Conservation (phyloP, 177 flowering plant species). For the Vitis hybrid region DNA sequence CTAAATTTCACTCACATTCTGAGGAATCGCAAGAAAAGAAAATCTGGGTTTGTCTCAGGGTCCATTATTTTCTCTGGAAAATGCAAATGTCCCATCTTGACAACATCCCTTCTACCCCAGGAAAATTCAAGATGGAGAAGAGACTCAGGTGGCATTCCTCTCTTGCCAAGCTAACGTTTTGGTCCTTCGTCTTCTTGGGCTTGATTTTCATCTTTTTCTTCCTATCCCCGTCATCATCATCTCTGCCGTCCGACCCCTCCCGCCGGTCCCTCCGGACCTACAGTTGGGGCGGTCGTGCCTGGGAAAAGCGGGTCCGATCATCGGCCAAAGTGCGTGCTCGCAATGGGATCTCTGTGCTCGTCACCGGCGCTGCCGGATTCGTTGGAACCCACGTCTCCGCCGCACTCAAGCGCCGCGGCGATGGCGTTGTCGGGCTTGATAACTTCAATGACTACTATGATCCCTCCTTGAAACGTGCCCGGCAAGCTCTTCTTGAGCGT, state of each 20-base stretch:
- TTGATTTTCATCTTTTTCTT: slow-evolving; percentile 54
- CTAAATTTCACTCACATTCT: not conserved
- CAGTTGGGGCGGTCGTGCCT: slow-evolving; percentile 43
- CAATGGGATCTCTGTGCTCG: slow-evolving; percentile 51
- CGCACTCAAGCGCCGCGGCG: slow-evolving; percentile 60
- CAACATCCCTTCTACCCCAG: slow-evolving; percentile 70
- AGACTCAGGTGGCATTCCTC: slow-evolving; percentile 52
- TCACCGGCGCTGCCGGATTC: slow-evolving; percentile 75
- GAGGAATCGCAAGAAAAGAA: no score
- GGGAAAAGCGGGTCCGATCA: slow-evolving; percentile 52
- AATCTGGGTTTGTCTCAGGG: not conserved
- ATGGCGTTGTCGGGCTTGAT: slow-evolving; percentile 71
- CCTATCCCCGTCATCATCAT: slow-evolving; percentile 39
- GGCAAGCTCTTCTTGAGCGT: slow-evolving; percentile 53
- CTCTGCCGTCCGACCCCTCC: slow-evolving; percentile 34
- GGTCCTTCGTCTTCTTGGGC: slow-evolving; percentile 57
- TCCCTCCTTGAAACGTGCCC: slow-evolving; percentile 48
- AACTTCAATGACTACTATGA: slow-evolving; percentile 65
- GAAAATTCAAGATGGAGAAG: slow-evolving; percentile 79
- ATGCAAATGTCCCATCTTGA: slow-evolving; percentile 63
- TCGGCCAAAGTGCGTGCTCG: slow-evolving; percentile 50
- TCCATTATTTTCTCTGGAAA: slow-evolving; percentile 11
- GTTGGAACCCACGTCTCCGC: slow-evolving; percentile 64
- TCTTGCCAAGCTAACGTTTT: slow-evolving; percentile 55
- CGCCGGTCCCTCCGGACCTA: slow-evolving; percentile 53